Percentiles rank a stretch among this genome's conserved stretches.
Evolutionary conservation across 2,329 filamentous ascomycete genomes (phyloP).

Genomic region (Colletotrichum higginsianum): DNA sequence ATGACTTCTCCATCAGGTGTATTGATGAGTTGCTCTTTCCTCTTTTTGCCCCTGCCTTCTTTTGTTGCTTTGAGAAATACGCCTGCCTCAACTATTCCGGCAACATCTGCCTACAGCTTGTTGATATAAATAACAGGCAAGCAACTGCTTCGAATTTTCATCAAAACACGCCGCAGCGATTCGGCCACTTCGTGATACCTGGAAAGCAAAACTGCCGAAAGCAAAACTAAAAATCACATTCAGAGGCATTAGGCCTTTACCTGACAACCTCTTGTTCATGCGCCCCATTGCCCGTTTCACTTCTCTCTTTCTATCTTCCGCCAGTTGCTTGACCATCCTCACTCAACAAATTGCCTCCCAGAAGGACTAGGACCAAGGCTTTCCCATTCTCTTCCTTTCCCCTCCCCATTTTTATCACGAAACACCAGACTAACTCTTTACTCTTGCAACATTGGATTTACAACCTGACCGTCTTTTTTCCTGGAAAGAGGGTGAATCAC

Average conservation of each 20-base stretch:
- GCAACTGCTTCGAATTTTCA: background rate
- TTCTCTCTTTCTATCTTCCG: background rate
- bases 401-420: background rate
- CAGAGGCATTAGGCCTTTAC: too few species aligned
- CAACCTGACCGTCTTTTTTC: background rate
- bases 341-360: background rate
- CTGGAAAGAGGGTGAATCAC: background rate
- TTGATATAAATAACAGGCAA: background rate
- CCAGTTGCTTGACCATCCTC: background rate
- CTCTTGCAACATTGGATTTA: background rate
- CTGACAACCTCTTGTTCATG: too few species aligned
- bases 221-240: too few species aligned
- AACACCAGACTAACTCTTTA: background rate
- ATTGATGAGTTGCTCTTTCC: background rate
- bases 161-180: background rate
- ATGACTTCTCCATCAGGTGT: too few species aligned
- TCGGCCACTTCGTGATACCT: too few species aligned
- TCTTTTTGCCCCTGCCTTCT: background rate
- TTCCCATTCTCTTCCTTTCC: background rate
- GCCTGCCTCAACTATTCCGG: background rate
- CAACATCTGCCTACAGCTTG: background rate
- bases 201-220: background rate
- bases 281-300: too few species aligned
- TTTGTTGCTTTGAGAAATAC: background rate
- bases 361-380: too few species aligned